Evolutionary conservation across 768 basidiomycete species (phyloP).

Genomic region (Rhizopogon vulgaris): DNA sequence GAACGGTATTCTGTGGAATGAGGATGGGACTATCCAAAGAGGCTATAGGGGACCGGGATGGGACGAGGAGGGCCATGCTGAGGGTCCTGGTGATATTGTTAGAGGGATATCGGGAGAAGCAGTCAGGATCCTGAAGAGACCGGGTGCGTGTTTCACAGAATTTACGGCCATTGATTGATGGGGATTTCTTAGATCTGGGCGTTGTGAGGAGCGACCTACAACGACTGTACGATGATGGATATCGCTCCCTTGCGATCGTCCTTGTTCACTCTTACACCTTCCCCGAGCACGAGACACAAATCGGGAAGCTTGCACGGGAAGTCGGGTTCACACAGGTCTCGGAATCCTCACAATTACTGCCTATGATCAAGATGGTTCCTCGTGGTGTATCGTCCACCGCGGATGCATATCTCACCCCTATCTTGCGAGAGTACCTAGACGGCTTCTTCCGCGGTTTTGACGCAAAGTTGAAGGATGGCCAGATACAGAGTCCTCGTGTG

Average conservation of each 20-base stretch:
- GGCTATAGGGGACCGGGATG: slow-evolving; percentile 76
- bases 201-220: slow-evolving; percentile 56
- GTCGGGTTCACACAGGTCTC: slow-evolving; percentile 91
- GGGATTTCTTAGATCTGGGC: slow-evolving; percentile 37
- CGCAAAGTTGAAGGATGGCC: slow-evolving; percentile 56
- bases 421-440: slow-evolving; percentile 76
- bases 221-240: slow-evolving; percentile 71
- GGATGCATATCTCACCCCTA: slow-evolving; percentile 93
- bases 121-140: slow-evolving; percentile 72
- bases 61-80: slow-evolving; percentile 63
- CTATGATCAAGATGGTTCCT: slow-evolving; percentile 95
- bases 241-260: slow-evolving; percentile 84
- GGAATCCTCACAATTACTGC: slow-evolving; percentile 78
- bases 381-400: slow-evolving; percentile 90
- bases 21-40: slow-evolving; percentile 56
- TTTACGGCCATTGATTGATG: slow-evolving; percentile 3
- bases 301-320: slow-evolving; percentile 68
- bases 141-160: slow-evolving; percentile 37
- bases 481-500: slow-evolving; percentile 58
- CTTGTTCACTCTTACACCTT: slow-evolving; percentile 90
- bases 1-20: slow-evolving; percentile 72
- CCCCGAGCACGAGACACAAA: slow-evolving; percentile 72
- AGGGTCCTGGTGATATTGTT: slow-evolving; percentile 78
- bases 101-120: slow-evolving; percentile 84
- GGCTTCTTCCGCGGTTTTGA: slow-evolving; percentile 92